These are phyloP conservation scores for Kappamyces sp. DNA, from an alignment of 192 early-diverging fungal species.

Conservation along the genomic window DNA sequence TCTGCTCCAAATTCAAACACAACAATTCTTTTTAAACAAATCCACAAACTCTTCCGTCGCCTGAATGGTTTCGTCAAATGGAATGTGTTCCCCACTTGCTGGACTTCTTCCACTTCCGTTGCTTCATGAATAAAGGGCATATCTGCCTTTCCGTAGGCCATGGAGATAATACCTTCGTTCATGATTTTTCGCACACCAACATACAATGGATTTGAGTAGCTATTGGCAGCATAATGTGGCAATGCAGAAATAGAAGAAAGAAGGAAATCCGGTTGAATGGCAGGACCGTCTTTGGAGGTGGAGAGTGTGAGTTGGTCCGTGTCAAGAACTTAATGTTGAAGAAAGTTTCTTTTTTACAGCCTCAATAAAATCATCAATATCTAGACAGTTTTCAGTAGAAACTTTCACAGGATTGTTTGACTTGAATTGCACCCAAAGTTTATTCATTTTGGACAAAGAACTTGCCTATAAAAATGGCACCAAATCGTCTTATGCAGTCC, in stretches of 20 bases:
- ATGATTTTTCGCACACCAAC: too few species aligned
- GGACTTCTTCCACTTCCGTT: background rate
- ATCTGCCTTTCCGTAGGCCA: slow-evolving; percentile 1
- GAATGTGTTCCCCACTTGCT: slow-evolving; percentile 3
- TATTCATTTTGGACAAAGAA: too few species aligned
- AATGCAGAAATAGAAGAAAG: too few species aligned
- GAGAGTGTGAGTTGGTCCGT: slow-evolving; percentile 4
- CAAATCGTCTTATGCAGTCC: too few species aligned
- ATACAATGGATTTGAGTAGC: too few species aligned
- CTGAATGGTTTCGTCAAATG: background rate
- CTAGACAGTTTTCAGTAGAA: background rate
- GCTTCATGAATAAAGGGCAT: slow-evolving; percentile 9
- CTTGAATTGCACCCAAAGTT: slow-evolving; percentile 10
- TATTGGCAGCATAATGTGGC: too few species aligned
- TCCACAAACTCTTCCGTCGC: background rate
- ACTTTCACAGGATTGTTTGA: slow-evolving; percentile 3
- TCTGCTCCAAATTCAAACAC: slow-evolving; percentile 5
- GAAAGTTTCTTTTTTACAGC: slow-evolving; percentile 5
- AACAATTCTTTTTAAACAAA: slow-evolving; percentile 6
- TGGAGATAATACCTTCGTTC: background rate
- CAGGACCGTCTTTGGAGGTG: slow-evolving; percentile 1
- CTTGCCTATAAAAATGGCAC: too few species aligned
- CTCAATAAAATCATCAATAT: slow-evolving; percentile 10
- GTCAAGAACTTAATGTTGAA: background rate
- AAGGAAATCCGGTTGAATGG: background rate